A percentile compares a stretch with the other conserved stretches of the same genome.
Conservation (phyloP, 345 rosid species). For the Citrus sinensis region DVS_A1.0 CM039162.1:13066001-13066500, state of each 20-base stretch:
- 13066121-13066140: background rate
- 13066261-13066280: constrained; percentile 99
- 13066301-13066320: constrained; percentile 92
- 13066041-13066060: constrained; percentile 4
- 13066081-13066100: constrained; percentile 17
- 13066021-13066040: background rate
- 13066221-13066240: constrained; percentile 48
- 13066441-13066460: constrained; percentile 67
- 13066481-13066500: constrained; percentile 78
- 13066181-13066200: constrained; percentile 1
- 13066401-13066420: constrained; percentile 66
- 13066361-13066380: constrained; percentile 72
- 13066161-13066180: background rate
- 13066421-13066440: constrained; percentile 82
- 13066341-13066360: constrained; percentile 87
- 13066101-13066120: background rate
- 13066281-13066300: constrained; percentile 98
- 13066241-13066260: constrained; percentile 94
- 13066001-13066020: constrained; percentile 3
- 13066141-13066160: background rate
- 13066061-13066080: background rate
- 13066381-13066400: constrained; percentile 64
- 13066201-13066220: constrained; percentile 22
- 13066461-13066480: constrained; percentile 84
- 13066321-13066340: constrained; percentile 91